These are phyloP conservation scores for Cryphonectria parasitica DNA, from an alignment of 2,329 filamentous ascomycete species.

Conservation along the genomic window DNA sequence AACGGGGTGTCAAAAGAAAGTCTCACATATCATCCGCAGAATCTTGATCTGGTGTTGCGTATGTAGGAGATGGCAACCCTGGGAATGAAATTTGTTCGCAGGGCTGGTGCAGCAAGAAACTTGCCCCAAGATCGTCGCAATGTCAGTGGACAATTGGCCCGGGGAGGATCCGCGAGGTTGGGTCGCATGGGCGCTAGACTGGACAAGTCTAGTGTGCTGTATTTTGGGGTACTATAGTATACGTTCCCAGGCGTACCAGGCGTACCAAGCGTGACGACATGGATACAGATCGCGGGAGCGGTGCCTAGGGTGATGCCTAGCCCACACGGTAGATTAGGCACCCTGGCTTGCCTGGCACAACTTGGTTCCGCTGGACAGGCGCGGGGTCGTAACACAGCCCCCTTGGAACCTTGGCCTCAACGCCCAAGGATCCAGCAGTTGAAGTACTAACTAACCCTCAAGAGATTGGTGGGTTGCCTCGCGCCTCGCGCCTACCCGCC, in stretches of 20 bases:
- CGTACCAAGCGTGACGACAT: not conserved
- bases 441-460: not conserved
- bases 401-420: not conserved
- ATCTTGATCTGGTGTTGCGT: constrained; percentile 7
- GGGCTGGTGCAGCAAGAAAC: not conserved
- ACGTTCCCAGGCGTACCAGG: too few relatives aligned
- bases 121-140: not conserved
- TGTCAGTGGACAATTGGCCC: constrained; percentile 4
- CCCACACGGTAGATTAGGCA: not conserved
- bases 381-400: not conserved
- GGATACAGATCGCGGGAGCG: not conserved
- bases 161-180: not conserved
- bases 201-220: not conserved
- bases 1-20: not conserved
- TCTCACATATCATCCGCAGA: not conserved
- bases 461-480: not conserved
- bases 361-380: not conserved
- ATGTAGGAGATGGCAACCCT: not conserved
- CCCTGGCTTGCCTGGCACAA: not conserved
- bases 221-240: not conserved
- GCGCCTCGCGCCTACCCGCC: constrained; percentile 1
- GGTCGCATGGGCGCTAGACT: not conserved
- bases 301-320: not conserved
- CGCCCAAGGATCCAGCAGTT: not conserved
- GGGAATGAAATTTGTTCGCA: not conserved